Base-by-base conservation (phyloP, 495 filamentous ascomycete genomes). In the Tirmania nivea region DNA sequence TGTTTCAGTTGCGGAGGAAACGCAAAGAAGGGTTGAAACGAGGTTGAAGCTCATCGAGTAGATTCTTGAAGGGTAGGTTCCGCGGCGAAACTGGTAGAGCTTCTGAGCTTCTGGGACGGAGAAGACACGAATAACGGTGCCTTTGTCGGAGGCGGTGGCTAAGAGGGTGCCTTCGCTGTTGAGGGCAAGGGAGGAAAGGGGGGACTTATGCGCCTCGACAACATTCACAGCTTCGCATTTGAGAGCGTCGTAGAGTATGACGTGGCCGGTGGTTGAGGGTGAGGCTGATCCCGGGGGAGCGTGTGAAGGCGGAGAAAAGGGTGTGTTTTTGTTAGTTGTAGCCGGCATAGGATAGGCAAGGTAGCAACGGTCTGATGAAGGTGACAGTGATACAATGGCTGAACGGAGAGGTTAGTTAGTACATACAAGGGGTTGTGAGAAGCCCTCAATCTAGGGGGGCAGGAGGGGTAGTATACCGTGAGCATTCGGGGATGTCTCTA, bases 31-130 rank as follows among this genome's bases (percentile, higher is more conserved):
- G 8, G 89, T 90, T 4, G 86, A 92, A 35, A 82, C 87, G 14
- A 85, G 76, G 65, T 97, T 97, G 72, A 96, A 97, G n/a, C 86
- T 90, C 90, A 97, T 95, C 77, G 86, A 92, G 67, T 83, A 94
- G 55, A 97, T 96, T 19, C 83, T 78, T 3, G 86, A 84, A 0
- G 90, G 90, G 67, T 93, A 93, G 10, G 87, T 92, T 25, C 90
- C 90, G 57, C 90, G 76, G 53, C 90, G 79, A 66, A 97, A 97
- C 63, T 97, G 89, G 60, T 82, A 94, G 16, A 97, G 75, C 64
- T 94, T 97, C 59, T 86, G 80, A 6, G 83, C 88, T 54, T 79
- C 74, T 4, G 90, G 92, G 5, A 97, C 74, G 0, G 84, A 81
- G 67, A 96, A 96, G 42, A 97, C 86, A 25, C 90, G 79, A 52